Conservation (phyloP, 495 filamentous ascomycete genomes). For the Aspergillus diversus region DNA sequence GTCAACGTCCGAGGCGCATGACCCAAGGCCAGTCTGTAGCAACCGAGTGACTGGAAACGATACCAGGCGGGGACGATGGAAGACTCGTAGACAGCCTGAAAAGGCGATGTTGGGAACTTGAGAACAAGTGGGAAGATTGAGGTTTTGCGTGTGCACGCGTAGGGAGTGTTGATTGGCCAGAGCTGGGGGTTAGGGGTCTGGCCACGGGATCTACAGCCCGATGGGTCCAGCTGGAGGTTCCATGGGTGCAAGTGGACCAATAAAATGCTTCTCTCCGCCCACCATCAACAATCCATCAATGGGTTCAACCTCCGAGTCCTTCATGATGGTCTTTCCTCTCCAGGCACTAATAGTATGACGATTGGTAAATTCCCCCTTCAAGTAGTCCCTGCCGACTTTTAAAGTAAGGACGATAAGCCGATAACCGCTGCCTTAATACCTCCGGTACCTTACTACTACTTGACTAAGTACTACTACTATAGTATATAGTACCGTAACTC, state of each 20-base stretch:
- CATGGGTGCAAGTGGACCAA: conserved; percentile 1
- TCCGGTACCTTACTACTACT: too few relatives aligned
- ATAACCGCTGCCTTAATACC: too few relatives aligned
- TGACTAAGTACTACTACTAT: too few relatives aligned
- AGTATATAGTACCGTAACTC: too few relatives aligned
- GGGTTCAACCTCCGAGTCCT: too few relatives aligned
- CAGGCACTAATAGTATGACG: too few relatives aligned
- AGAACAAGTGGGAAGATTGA: conserved; percentile 27
- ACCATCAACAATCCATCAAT: too few relatives aligned
- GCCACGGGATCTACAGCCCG: conserved; percentile 18
- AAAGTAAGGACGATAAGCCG: too few relatives aligned
- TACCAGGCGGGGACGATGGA: conserved; percentile 20
- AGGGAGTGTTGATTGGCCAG: conserved; percentile 23
- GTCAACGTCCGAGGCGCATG: conserved; percentile 26
- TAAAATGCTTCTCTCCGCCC: not conserved
- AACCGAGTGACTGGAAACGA: conserved; percentile 13
- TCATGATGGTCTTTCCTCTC: too few relatives aligned
- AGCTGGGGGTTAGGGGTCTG: conserved; percentile 10
- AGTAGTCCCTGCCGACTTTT: too few relatives aligned
- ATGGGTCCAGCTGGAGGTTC: conserved; percentile 2
- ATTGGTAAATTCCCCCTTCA: too few relatives aligned
- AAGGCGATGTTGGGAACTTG: conserved; percentile 11
- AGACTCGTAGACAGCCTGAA: conserved; percentile 7
- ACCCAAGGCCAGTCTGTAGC: conserved; percentile 10
- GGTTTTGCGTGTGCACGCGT: conserved; percentile 22